Conservation (phyloP, 1,284 basidiomycete genomes). For the Marasmius tenuissimus region DNA sequence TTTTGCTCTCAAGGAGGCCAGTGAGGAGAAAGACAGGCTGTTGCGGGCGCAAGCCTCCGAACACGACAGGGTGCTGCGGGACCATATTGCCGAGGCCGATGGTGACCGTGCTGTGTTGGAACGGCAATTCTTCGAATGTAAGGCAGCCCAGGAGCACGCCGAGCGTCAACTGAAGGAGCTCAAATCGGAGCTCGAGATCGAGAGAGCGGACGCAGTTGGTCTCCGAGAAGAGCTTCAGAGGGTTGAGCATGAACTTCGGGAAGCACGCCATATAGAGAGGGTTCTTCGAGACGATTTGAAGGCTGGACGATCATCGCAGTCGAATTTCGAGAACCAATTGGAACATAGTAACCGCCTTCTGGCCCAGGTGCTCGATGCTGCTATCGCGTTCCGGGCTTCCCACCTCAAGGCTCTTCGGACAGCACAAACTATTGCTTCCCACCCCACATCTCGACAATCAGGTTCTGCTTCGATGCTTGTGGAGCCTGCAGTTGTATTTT, state of each 20-base stretch:
- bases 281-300: constrained; percentile 64
- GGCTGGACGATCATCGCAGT: constrained; percentile 59
- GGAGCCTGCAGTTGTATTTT: constrained; percentile 38
- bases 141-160: constrained; percentile 58
- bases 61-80: constrained; percentile 81
- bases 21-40: constrained; percentile 73
- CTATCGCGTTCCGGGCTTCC: constrained; percentile 69
- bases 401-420: constrained; percentile 68
- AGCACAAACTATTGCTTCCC: constrained; percentile 60
- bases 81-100: constrained; percentile 88
- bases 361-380: constrained; percentile 74
- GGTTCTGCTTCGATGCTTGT: constrained; percentile 31
- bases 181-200: constrained; percentile 55
- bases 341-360: constrained; percentile 62
- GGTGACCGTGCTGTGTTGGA: constrained; percentile 89
- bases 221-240: constrained; percentile 73
- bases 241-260: constrained; percentile 64
- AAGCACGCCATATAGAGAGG: constrained; percentile 59
- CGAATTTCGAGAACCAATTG: constrained; percentile 63
- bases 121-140: constrained; percentile 80
- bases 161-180: constrained; percentile 63
- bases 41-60: constrained; percentile 75
- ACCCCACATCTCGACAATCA: constrained; percentile 46
- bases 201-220: constrained; percentile 62
- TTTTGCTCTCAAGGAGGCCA: constrained; percentile 63